Evolutionary conservation across 2,329 filamentous ascomycete genomes (phyloP), one percentile per base, ranked within the genome.

Genomic region (Cercospora zeina): DNA sequence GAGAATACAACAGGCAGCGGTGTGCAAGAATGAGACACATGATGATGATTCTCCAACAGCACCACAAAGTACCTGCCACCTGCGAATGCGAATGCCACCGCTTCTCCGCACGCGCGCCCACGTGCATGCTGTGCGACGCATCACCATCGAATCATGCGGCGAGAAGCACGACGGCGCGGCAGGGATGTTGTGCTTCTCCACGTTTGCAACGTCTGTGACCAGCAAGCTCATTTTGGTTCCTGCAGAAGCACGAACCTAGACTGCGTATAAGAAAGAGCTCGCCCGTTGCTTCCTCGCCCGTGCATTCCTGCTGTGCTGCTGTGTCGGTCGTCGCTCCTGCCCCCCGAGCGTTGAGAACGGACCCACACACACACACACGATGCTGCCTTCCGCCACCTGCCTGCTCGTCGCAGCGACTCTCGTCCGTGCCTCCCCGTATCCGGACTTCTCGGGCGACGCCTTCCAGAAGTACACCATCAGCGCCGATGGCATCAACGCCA

Each of bases 401-500:
- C 24, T 59, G n/a, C 55, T 70, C 5, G 66, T 68, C 36, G 68
- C 66, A 19, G 60, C 68, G 24, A 62, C 66, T 2, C 31, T 66
- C 13, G 65, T 64, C 8, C 54, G 19, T 36, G 47, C 61, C 19
- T 57, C 65, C 19, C 59, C 65, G 9, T 67, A 67, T 62, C 68
- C 69, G 14, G 64, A 70, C 10, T 73, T 73, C 67, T 69, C 70
- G 0, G 70, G 70, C 42, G 60, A 72, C 53, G 65, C 68, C 8
- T 72, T 73, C 63, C 19, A 69, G 57, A 69, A 70, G 47, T 70
- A 70, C 57, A 58, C 62, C 21, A 45, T 72, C 33, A 66, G 58
- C 36, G 70, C 70, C n/a, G 56, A 68, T 2, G 71, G 70, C 62
- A 72, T 73, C 63, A 69, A 67, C 58, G 70, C 71, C 16, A 65